A percentile compares a stretch with the other conserved stretches of the same genome.
Conservation (phyloP, 768 basidiomycete genomes). For the Podaxis pistillaris region DNA sequence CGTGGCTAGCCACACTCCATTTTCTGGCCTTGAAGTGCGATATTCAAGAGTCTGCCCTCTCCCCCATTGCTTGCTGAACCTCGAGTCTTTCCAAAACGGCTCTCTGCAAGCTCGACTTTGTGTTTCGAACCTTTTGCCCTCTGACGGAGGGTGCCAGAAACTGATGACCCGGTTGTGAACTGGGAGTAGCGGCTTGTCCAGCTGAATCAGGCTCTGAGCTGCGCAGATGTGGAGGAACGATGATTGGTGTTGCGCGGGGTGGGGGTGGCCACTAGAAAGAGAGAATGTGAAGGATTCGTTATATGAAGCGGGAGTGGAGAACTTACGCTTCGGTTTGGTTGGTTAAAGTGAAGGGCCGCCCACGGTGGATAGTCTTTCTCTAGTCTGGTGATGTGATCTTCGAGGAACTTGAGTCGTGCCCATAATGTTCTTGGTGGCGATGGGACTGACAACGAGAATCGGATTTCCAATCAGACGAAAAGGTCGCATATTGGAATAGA, state of each 20-base stretch:
- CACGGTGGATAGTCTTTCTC: slow-evolving; percentile 86
- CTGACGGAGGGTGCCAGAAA: slow-evolving; percentile 11
- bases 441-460: slow-evolving; percentile 48
- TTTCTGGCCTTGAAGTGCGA: too few species aligned
- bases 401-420: slow-evolving; percentile 64
- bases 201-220: slow-evolving; percentile 18
- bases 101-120: slow-evolving; percentile 62
- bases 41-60: slow-evolving; percentile 21
- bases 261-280: slow-evolving; percentile 75
- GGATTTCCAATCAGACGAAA: neutral
- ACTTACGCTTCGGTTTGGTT: slow-evolving; percentile 77
- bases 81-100: slow-evolving; percentile 76
- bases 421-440: slow-evolving; percentile 64
- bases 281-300: neutral
- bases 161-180: neutral
- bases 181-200: slow-evolving; percentile 15
- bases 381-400: slow-evolving; percentile 73
- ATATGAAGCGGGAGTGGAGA: neutral
- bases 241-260: slow-evolving; percentile 73
- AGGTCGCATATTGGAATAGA: neutral
- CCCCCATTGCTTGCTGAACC: slow-evolving; percentile 68
- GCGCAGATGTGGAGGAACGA: slow-evolving; percentile 66
- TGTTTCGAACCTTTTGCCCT: slow-evolving; percentile 35
- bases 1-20: too few species aligned
- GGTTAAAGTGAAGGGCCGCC: slow-evolving; percentile 87